phyloP scores from a whole-genome alignment of 1,139 yeast species.

The Magnusiomyces magnusii region DNA sequence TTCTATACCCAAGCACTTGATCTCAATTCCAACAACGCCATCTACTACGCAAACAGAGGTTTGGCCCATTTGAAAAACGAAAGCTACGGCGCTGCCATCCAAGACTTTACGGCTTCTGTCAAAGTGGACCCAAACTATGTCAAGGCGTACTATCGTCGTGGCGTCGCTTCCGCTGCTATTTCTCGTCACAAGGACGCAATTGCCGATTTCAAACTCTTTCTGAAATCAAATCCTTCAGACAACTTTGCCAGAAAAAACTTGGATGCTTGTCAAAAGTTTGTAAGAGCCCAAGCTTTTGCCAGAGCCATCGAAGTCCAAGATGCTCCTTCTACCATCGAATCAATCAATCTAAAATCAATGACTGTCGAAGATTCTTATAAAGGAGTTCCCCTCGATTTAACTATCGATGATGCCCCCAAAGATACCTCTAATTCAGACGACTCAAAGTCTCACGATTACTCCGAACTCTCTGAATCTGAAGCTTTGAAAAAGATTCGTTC shows the following conservation, averaged over 20 bases:
- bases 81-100: conserved; percentile 55
- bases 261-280: conserved; percentile 56
- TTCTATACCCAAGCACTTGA: conserved; percentile 73
- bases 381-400: conserved; percentile 53
- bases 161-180: conserved; percentile 72
- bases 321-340: conserved; percentile 39
- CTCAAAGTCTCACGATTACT: neutral
- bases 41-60: conserved; percentile 81
- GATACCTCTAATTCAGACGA: conserved; percentile 12
- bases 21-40: conserved; percentile 56
- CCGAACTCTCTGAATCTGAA: conserved; percentile 5
- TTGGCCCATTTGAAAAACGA: conserved; percentile 83
- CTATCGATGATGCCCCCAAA: conserved; percentile 25
- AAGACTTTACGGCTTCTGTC: neutral
- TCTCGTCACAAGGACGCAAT: conserved; percentile 70
- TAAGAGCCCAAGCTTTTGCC: conserved; percentile 75
- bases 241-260: conserved; percentile 55
- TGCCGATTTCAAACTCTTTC: conserved; percentile 57
- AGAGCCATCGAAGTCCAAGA: conserved; percentile 75
- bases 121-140: conserved; percentile 37
- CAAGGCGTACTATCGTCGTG: conserved; percentile 78
- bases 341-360: conserved; percentile 41
- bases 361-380: conserved; percentile 52
- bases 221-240: conserved; percentile 61
- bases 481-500: conserved; percentile 11